These are phyloP conservation scores for Diversispora epigaea DNA, from an alignment of 192 early-diverging fungal species.

Conservation along the genomic window DNA sequence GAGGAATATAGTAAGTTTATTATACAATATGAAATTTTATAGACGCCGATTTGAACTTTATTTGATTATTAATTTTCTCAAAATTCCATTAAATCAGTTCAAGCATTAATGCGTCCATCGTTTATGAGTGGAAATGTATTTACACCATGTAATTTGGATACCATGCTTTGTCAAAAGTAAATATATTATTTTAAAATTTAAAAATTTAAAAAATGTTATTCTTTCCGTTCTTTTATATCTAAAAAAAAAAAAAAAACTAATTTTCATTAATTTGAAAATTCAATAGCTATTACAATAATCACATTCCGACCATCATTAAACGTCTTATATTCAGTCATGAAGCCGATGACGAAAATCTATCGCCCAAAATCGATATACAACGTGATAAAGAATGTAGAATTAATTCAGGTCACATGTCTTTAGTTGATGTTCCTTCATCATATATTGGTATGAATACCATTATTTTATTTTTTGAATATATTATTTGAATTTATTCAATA, in stretches of 20 bases:
- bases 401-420: too few relatives aligned
- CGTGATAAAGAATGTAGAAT: neutral
- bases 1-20: constrained; percentile 39
- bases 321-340: constrained; percentile 57
- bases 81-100: constrained; percentile 38
- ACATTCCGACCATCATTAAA: constrained; percentile 59
- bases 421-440: too few relatives aligned
- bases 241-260: neutral
- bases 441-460: too few relatives aligned
- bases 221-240: neutral
- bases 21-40: neutral
- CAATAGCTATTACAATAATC: constrained; percentile 57
- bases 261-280: neutral
- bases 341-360: constrained; percentile 35
- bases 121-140: constrained; percentile 76
- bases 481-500: neutral
- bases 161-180: constrained; percentile 65
- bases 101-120: constrained; percentile 62
- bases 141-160: constrained; percentile 67
- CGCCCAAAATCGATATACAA: neutral
- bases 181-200: neutral
- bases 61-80: neutral
- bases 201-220: too few relatives aligned
- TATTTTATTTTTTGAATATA: neutral
- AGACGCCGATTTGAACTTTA: neutral